phyloP scores from a whole-genome alignment of 78 protist species.

The Dictyostelium capitatum region DNA sequence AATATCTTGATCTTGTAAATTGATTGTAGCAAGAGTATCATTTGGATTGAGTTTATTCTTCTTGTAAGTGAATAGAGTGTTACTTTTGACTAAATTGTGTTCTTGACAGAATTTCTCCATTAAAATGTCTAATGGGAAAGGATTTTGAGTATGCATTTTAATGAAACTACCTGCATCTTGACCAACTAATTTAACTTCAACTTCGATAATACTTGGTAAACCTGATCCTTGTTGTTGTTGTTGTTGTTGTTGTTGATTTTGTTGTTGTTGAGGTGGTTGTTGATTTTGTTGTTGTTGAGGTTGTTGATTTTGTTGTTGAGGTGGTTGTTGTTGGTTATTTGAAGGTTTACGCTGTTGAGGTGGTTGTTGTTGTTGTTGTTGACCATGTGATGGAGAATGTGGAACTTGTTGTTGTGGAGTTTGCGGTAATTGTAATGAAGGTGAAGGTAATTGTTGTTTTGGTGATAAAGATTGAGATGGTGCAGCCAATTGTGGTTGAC shows the following conservation, averaged over 20 bases:
- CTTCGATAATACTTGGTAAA: constrained; percentile 24
- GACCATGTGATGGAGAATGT: neutral
- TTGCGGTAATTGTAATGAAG: neutral
- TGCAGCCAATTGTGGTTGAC: neutral
- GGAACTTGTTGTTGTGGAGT: neutral
- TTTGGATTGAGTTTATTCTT: constrained; percentile 10
- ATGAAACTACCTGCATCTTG: constrained; percentile 67
- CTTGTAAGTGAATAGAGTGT: constrained; percentile 35
- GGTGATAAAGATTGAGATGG: neutral
- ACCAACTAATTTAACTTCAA: constrained; percentile 66
- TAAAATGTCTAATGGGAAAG: constrained; percentile 66
- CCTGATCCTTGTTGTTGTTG: neutral
- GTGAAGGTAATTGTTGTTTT: neutral
- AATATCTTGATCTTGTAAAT: constrained; percentile 50
- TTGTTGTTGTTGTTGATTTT: neutral
- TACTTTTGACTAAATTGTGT: constrained; percentile 8
- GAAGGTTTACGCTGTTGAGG: neutral
- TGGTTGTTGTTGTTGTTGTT: neutral
- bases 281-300: neutral
- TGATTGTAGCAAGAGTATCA: constrained; percentile 33
- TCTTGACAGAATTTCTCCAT: constrained; percentile 77
- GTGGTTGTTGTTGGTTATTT: neutral
- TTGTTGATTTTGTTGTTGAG: neutral
- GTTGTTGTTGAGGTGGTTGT: neutral
- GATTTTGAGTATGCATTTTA: constrained; percentile 62